Conservation (phyloP, 129 eudicot genomes). For the Tagetes patula region DNA sequence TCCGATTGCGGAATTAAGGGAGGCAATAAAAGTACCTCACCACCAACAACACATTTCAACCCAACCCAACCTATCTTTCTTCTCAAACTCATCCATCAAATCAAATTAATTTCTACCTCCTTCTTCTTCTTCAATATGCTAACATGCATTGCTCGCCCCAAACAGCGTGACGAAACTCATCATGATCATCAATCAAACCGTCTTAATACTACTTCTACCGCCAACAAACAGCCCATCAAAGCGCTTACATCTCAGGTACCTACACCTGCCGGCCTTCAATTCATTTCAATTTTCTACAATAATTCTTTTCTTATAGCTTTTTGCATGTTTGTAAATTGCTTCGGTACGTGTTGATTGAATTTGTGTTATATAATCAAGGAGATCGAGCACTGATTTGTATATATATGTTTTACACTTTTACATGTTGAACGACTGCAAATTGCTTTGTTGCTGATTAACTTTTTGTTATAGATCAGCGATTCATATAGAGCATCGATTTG, state of each 20-base stretch:
- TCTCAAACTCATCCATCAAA: not conserved
- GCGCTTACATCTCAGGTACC: slow-evolving; percentile 50
- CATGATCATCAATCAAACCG: slow-evolving; percentile 25
- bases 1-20: slow-evolving; percentile 29
- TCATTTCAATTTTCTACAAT: not conserved
- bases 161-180: slow-evolving; percentile 32
- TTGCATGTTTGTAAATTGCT: not conserved
- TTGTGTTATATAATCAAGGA: too few relatives aligned
- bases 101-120: not conserved
- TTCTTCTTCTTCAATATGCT: slow-evolving; percentile 25
- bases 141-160: slow-evolving; percentile 53
- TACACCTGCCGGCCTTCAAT: not conserved
- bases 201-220: slow-evolving; percentile 24
- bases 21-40: slow-evolving; percentile 27
- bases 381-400: too few relatives aligned
- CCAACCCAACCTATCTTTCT: too few relatives aligned
- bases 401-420: too few relatives aligned
- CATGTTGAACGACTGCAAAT: not conserved
- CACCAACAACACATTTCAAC: slow-evolving; percentile 22
- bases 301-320: not conserved
- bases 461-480: not conserved
- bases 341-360: not conserved
- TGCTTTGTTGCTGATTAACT: slow-evolving; percentile 13
- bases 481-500: too few relatives aligned
- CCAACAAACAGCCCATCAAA: slow-evolving; percentile 46